phyloP scores from a whole-genome alignment of 2,329 filamentous ascomycete species.

The Hymenoscyphus repandus region DNA sequence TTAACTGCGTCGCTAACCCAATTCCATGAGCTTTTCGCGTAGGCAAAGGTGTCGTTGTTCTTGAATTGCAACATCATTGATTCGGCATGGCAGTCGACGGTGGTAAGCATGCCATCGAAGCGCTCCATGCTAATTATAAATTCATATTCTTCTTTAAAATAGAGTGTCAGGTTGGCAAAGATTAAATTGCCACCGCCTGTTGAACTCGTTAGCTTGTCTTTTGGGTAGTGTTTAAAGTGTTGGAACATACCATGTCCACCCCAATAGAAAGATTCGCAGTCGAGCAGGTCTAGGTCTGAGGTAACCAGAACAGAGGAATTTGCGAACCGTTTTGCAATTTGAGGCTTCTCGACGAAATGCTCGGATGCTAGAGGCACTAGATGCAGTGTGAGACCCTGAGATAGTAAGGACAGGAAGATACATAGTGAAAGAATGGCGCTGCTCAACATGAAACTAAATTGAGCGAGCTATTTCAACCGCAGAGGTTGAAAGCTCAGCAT shows the following conservation, averaged over 20 bases:
- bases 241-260: not conserved
- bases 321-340: not conserved
- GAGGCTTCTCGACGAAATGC: not conserved
- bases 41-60: not conserved
- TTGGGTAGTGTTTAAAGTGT: not conserved
- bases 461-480: no score
- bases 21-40: not conserved
- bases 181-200: not conserved
- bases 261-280: conserved; percentile 1
- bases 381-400: not conserved
- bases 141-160: not conserved
- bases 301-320: not conserved
- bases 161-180: not conserved
- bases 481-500: no score
- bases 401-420: not conserved
- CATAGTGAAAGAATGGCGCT: not conserved
- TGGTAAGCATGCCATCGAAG: conserved; percentile 1
- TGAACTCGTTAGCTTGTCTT: not conserved
- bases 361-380: not conserved
- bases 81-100: conserved; percentile 1
- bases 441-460: no score
- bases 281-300: not conserved
- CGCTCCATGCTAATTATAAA: conserved; percentile 1
- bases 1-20: conserved; percentile 1
- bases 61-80: conserved; percentile 3